Evolutionary conservation across 345 rosid genomes (phyloP).

Genomic region (Noccaea bulbosa): DNA sequence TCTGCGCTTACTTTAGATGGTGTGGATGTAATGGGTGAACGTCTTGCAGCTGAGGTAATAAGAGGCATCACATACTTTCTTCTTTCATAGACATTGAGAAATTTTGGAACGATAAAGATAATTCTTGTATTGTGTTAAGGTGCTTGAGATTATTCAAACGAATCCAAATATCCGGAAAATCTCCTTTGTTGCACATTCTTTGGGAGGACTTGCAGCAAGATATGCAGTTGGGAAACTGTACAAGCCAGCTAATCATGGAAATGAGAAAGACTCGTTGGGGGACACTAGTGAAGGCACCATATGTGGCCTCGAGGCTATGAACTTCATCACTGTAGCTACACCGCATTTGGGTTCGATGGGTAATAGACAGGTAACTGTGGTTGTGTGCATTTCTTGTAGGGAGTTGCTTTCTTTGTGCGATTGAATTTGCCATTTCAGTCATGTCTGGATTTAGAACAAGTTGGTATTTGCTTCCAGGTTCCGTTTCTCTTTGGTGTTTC

Average conservation of each 20-base stretch:
- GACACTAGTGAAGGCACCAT: conserved; percentile 54
- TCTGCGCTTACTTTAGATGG: conserved; percentile 79
- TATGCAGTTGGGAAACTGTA: conserved; percentile 91
- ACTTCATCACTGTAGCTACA: conserved; percentile 90
- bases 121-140: conserved; percentile 50
- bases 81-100: neutral
- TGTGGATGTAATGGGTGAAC: conserved; percentile 97
- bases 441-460: neutral
- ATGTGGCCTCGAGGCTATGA: conserved; percentile 83
- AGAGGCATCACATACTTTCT: neutral
- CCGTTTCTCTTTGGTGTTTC: conserved; percentile 96
- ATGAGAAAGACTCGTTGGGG: conserved; percentile 36
- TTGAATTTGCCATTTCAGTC: conserved; percentile 14
- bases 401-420: conserved; percentile 17
- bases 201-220: conserved; percentile 92
- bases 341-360: conserved; percentile 99
- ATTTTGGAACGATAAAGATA: neutral
- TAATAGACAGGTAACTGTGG: conserved; percentile 71
- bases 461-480: conserved; percentile 57
- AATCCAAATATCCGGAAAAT: conserved; percentile 72
- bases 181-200: conserved; percentile 90
- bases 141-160: conserved; percentile 69
- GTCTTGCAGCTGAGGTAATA: conserved; percentile 84
- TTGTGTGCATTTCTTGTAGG: neutral
- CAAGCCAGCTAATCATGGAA: conserved; percentile 53